A percentile compares a stretch with the other conserved stretches of the same genome.
phyloP scores from a whole-genome alignment of 1,284 basidiomycete genomes.

The Trametes pubescens region DNA sequence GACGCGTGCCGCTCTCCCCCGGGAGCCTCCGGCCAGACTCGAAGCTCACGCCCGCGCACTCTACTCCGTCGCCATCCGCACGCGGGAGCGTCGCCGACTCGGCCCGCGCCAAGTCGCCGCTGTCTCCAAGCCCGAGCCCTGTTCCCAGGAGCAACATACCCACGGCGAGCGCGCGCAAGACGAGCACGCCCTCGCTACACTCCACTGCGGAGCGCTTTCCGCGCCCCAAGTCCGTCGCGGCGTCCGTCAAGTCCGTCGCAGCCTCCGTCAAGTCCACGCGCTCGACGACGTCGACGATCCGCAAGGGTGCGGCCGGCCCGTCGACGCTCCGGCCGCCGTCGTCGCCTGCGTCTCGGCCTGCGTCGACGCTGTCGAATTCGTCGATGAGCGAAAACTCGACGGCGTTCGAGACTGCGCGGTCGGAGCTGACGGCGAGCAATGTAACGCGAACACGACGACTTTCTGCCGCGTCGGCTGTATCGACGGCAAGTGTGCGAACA shows the following conservation, averaged over 20 bases:
- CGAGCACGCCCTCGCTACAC: constrained; percentile 30
- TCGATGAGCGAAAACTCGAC: constrained; percentile 56
- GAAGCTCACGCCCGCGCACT: constrained; percentile 61
- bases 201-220: constrained; percentile 31
- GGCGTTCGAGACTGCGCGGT: constrained; percentile 65
- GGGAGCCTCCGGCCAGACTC: constrained; percentile 63
- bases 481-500: constrained; percentile 49
- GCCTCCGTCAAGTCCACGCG: constrained; percentile 46
- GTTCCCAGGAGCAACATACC: constrained; percentile 28
- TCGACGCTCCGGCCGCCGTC: constrained; percentile 42
- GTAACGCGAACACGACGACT: constrained; percentile 49
- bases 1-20: constrained; percentile 38
- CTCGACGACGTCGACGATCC: constrained; percentile 51
- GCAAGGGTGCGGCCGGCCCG: constrained; percentile 40
- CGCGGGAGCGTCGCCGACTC: constrained; percentile 33
- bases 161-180: constrained; percentile 31
- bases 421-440: constrained; percentile 49
- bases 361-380: constrained; percentile 52
- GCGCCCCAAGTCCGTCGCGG: constrained; percentile 46
- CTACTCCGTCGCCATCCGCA: constrained; percentile 32
- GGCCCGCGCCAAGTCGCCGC: constrained; percentile 25
- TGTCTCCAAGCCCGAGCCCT: constrained; percentile 28
- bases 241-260: constrained; percentile 48
- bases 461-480: constrained; percentile 52
- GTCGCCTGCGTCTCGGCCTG: constrained; percentile 47